Base-by-base conservation (phyloP, 306 rosid genomes). In the Datisca glomerata region DNA sequence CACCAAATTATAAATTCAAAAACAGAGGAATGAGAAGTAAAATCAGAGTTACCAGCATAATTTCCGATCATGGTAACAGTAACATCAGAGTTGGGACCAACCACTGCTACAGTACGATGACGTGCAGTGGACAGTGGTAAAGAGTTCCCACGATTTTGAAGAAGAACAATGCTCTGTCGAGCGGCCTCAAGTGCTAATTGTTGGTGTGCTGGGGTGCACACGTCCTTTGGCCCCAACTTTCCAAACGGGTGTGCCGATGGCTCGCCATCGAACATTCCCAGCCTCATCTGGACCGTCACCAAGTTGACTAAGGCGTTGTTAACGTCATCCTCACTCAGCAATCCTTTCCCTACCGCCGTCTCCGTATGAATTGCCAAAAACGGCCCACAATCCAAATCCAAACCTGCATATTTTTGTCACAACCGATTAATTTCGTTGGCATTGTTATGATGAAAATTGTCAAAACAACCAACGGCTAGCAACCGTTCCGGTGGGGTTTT, bases 51-150 rank as follows among this genome's bases (percentile, higher is more conserved):
- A 85, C 89, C 93, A 0, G 96, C 98, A 40, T 89, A 89, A 21
- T 89, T 89, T 10, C 98, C 98, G 0, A 89, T 80, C 98, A 89
- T 89, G 2, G 98, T 89, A 7, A 43, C 79, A 0, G 95, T 77
- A 20, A 53, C 98, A 6, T 84, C 84, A 0, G 95, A 72, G 51
- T 84, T 89, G 7, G 98, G 98, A 12, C 98, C 98, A 41, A 89
- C 72, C 5, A 89, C 95, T 0, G 84, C 95, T 2, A 89, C 75
- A 1, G 68, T 77, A 12, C 65, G 76, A 16, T 53, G 69, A 2
- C 49, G 60, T 0, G 4, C 0, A 8, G 76, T 59, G 33, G 83
- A 72, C 8, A 83, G 21, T 5, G 98, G 98, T 24, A 89, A 10
- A 0, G 81, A 5, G 8, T 51, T 52, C 12, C 65, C 61, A 5